These are phyloP conservation scores for Rhizophagus prolifer DNA, from an alignment of 192 early-diverging fungal species.

Conservation along the genomic window DNA sequence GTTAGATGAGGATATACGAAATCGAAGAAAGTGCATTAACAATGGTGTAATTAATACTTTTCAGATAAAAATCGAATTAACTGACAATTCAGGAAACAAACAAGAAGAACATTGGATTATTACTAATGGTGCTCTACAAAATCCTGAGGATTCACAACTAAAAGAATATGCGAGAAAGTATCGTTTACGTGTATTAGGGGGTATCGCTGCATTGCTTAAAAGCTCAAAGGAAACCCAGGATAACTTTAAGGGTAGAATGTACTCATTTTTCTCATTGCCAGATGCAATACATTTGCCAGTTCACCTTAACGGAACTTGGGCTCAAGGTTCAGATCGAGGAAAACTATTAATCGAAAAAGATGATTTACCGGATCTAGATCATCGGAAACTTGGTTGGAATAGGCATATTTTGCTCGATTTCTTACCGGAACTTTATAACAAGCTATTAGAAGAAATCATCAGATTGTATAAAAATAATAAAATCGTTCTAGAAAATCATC, in stretches of 20 bases:
- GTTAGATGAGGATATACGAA: neutral
- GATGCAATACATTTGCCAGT: slow-evolving; percentile 1
- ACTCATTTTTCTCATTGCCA: neutral
- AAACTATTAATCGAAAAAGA: slow-evolving; percentile 14
- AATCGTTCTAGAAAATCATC: neutral
- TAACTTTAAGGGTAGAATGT: slow-evolving; percentile 2
- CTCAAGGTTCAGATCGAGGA: slow-evolving; percentile 13
- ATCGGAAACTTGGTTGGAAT: slow-evolving; percentile 23
- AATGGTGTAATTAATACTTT: neutral
- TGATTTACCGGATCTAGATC: neutral
- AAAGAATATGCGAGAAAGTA: neutral
- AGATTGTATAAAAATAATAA: neutral
- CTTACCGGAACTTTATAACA: slow-evolving; percentile 1
- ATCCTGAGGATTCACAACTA: neutral
- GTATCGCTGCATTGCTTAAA: slow-evolving; percentile 8
- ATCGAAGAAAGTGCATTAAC: neutral
- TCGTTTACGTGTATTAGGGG: slow-evolving; percentile 16
- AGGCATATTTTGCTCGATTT: slow-evolving; percentile 10
- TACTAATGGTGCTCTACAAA: slow-evolving; percentile 2
- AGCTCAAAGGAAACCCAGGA: no score
- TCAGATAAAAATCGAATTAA: neutral
- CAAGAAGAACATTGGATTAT: neutral
- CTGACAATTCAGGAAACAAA: neutral
- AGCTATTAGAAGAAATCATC: neutral
- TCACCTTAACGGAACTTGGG: slow-evolving; percentile 23